Evolutionary conservation across 1,284 basidiomycete species (phyloP).

Genomic region (Rugosomyces carneus): DNA sequence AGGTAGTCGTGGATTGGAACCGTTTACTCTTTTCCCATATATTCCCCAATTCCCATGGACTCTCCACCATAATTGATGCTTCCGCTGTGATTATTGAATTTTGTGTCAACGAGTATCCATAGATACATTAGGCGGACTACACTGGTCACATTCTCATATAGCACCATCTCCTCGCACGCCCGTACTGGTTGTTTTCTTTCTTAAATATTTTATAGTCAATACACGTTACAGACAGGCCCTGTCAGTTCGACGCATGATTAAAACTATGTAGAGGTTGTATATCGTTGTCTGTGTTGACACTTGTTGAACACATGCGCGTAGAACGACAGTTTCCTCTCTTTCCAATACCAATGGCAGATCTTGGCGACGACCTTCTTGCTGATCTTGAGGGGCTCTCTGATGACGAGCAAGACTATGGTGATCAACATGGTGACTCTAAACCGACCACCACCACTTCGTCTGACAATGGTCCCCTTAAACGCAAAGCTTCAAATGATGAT

Average conservation of each 20-base stretch:
- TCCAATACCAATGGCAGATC: constrained; percentile 45
- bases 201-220: neutral
- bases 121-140: constrained; percentile 8
- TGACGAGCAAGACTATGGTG: constrained; percentile 52
- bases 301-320: too few species aligned
- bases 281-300: too few species aligned
- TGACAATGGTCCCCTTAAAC: constrained; percentile 43
- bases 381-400: constrained; percentile 79
- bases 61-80: neutral
- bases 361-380: constrained; percentile 84
- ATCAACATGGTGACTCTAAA: constrained; percentile 26
- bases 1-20: neutral
- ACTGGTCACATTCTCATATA: neutral
- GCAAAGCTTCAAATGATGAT: constrained; percentile 51
- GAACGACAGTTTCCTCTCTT: too few species aligned
- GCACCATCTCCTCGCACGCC: neutral
- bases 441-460: constrained; percentile 25
- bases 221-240: neutral
- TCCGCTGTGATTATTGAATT: constrained; percentile 2
- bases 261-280: too few species aligned
- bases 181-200: neutral
- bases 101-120: constrained; percentile 13
- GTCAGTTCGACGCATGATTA: too few species aligned
- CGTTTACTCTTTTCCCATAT: too few species aligned
- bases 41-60: too few species aligned